Evolutionary conservation across 345 rosid genomes (phyloP), one percentile per base, ranked within the genome.

Genomic region (Eucalyptus grandis): DNA sequence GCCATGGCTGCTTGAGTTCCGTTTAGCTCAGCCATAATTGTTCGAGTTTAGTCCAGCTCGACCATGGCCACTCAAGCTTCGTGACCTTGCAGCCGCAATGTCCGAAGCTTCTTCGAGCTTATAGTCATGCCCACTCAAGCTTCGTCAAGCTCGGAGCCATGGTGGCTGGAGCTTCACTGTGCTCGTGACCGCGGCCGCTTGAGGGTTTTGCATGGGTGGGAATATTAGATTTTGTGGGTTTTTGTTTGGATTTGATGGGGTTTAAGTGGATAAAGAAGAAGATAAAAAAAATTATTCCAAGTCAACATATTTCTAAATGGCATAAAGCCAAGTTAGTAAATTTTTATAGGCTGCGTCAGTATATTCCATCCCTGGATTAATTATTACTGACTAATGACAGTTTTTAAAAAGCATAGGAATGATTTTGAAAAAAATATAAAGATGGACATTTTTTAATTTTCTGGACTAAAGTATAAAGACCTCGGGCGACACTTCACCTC

Each of bases 291-390:
- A 49, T 21, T 6, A 12, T 60, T 58, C 0, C 31, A 27, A 3
- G n/a, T 58, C 14, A 11, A 58, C 14, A 26, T 0, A 65, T 65
- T 30, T n/a, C 8, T 4, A 65, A n/a, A 60, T 65, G 37, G 72
- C 17, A n/a, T 65, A 65, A 14, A 65, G 37, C 6, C 3, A n/a
- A 14, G 17, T 65, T 65, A 7, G 19, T 0, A 30, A n/a, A 30
- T n/a, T 30, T 0, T 1, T 62, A 12, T 62, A 1, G 58, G 26
- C 13, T 30, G 5, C 26, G 0, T 22, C 1, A 4, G 9, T 51
- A 22, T 24, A 56, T 56, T 4, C 27, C 30, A 1, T 56, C 6
- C 0, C 0, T 0, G 30, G 6, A 56, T 22, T 24, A 4, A 0
- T 1, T 56, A 24, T 54, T 1, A 2, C 0, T 54, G 0, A 54